Conservation (phyloP, 78 protist genomes). For the slime mould (Dictyostelium discoideum) region DNA sequence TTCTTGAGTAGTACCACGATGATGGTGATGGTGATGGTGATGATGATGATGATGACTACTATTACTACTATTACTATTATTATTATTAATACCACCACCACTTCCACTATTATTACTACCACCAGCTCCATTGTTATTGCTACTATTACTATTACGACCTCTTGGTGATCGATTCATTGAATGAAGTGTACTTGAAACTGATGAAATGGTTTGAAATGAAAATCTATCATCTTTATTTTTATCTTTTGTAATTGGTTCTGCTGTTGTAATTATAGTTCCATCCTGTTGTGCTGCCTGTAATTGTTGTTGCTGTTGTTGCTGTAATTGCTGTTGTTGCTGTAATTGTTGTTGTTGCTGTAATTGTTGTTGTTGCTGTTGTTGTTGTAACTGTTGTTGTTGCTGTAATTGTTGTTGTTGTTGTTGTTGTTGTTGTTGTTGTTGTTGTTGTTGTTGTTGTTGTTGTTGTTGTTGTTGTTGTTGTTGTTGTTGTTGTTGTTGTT, state of each 20-base stretch:
- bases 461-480: not conserved
- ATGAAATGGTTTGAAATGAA: constrained; percentile 16
- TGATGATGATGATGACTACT: not conserved
- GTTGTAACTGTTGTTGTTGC: not conserved
- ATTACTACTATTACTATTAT: not conserved
- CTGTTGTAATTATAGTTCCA: not conserved
- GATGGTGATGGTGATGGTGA: not conserved
- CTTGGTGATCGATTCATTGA: constrained; percentile 3
- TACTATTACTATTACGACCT: not conserved
- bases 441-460: not conserved
- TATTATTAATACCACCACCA: not conserved
- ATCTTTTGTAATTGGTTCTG: not conserved
- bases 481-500: not conserved
- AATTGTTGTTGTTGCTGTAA: not conserved
- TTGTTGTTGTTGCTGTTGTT: not conserved
- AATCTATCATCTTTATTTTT: not conserved
- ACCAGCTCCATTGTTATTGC: not conserved
- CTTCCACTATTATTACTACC: not conserved
- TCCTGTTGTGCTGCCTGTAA: not conserved
- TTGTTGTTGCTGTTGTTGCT: not conserved
- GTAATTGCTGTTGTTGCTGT: not conserved
- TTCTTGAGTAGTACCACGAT: not conserved
- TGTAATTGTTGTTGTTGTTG: not conserved
- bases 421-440: not conserved
- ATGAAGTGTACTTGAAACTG: constrained; percentile 20